phyloP scores from a whole-genome alignment of 2,329 filamentous ascomycete species.

The Hirsutella rhossiliensis region DNA sequence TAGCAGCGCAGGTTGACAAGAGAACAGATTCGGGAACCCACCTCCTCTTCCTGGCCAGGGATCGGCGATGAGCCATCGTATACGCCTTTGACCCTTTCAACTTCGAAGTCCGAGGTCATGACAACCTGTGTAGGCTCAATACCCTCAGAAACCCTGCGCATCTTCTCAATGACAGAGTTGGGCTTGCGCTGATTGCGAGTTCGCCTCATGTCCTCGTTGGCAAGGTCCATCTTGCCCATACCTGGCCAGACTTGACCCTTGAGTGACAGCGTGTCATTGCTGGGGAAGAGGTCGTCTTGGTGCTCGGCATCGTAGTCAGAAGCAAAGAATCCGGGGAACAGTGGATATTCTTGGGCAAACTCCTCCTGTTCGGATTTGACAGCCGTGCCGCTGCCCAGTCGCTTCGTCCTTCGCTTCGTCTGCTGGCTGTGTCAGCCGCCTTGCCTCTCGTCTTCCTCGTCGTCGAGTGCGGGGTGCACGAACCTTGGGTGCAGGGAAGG shows the following conservation, averaged over 20 bases:
- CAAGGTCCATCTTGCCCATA: constrained; percentile 74
- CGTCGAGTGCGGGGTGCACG: neutral
- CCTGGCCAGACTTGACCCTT: constrained; percentile 68
- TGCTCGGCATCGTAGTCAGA: constrained; percentile 16
- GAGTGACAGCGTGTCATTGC: constrained; percentile 28
- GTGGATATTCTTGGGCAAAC: constrained; percentile 11
- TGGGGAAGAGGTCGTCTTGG: constrained; percentile 13
- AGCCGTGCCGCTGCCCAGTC: constrained; percentile 7
- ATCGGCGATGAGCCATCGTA: constrained; percentile 45
- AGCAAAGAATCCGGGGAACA: constrained; percentile 15
- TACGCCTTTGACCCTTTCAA: constrained; percentile 42
- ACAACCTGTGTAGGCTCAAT: constrained; percentile 55
- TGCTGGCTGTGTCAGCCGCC: constrained; percentile 4
- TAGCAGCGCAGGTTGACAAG: constrained; percentile 1
- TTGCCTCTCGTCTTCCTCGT: too few species aligned
- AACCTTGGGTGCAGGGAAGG: constrained; percentile 11
- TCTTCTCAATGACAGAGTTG: constrained; percentile 53
- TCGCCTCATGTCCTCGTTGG: constrained; percentile 58
- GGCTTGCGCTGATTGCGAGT: constrained; percentile 72
- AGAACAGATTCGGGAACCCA: constrained; percentile 18
- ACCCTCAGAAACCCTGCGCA: constrained; percentile 50
- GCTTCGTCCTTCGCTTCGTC: constrained; percentile 18
- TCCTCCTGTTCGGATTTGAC: constrained; percentile 18
- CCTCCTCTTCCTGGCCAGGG: constrained; percentile 26
- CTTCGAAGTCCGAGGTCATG: constrained; percentile 39